These are phyloP conservation scores for Lathyrus aphaca DNA, from an alignment of 306 rosid species.

Conservation along the genomic window DNA sequence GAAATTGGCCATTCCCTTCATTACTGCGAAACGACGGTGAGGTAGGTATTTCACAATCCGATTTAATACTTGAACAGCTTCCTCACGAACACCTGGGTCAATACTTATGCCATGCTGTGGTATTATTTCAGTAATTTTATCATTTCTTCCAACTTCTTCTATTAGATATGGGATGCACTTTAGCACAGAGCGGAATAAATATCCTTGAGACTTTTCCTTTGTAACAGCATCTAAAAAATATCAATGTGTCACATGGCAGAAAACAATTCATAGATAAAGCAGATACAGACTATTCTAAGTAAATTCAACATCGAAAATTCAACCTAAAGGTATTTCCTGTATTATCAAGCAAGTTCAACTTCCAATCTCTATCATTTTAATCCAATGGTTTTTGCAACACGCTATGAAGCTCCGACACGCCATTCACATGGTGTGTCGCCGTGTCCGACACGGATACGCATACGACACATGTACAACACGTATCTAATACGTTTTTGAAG, in stretches of 20 bases:
- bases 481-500: too few species aligned
- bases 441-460: too few species aligned
- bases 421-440: too few species aligned
- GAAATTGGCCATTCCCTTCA: constrained; percentile 97
- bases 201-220: constrained; percentile 97
- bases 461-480: too few species aligned
- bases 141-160: constrained; percentile 97
- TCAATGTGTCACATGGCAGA: constrained; percentile 33
- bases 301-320: background rate
- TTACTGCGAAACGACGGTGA: constrained; percentile 96
- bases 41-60: constrained; percentile 91
- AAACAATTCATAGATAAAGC: constrained; percentile 22
- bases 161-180: constrained; percentile 97
- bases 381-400: constrained; percentile 14
- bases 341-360: constrained; percentile 1
- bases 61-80: constrained; percentile 94
- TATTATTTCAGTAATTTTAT: constrained; percentile 97
- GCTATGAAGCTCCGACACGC: too few species aligned
- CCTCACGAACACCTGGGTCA: constrained; percentile 99
- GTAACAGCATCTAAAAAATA: constrained; percentile 86
- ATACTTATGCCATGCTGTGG: constrained; percentile 99
- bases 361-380: constrained; percentile 9
- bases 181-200: constrained; percentile 91
- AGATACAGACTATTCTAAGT: constrained; percentile 4
- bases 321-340: constrained; percentile 8